A percentile compares a stretch with the other conserved stretches of the same genome.
These are phyloP conservation scores for Willaertia magna DNA, from an alignment of 208 protist genomes.

Conservation along the genomic window DNA sequence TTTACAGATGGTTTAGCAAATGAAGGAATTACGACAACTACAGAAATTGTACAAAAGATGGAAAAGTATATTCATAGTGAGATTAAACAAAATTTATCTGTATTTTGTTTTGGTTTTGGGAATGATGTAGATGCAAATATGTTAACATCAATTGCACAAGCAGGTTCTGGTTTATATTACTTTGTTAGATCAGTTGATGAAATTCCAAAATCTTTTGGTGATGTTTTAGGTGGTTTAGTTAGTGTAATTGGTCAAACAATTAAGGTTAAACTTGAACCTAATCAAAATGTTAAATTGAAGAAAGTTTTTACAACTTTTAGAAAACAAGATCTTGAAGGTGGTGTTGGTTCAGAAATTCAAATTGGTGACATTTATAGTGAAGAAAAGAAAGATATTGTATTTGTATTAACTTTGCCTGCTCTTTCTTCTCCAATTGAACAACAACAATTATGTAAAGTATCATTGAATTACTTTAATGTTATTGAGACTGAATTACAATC, in stretches of 20 bases:
- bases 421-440: neutral
- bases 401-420: neutral
- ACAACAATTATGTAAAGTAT: neutral
- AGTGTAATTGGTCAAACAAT: constrained; percentile 29
- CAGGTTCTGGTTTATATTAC: constrained; percentile 36
- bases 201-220: constrained; percentile 29
- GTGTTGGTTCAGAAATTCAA: neutral
- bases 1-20: constrained; percentile 40
- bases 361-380: constrained; percentile 19
- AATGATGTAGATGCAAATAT: constrained; percentile 24
- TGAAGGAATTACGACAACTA: constrained; percentile 16
- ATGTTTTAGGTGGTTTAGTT: constrained; percentile 37
- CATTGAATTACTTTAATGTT: constrained; percentile 1
- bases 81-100: neutral
- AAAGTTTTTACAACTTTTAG: neutral
- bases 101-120: constrained; percentile 41
- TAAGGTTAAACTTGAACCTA: constrained; percentile 10
- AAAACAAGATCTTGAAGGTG: neutral
- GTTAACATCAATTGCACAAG: constrained; percentile 21
- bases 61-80: neutral
- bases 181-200: constrained; percentile 23
- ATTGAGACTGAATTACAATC: neutral
- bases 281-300: neutral
- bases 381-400: constrained; percentile 17
- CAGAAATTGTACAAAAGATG: constrained; percentile 3